Conservation (phyloP, 768 basidiomycete species). For the Cystofilobasidium ferigula region DNA sequence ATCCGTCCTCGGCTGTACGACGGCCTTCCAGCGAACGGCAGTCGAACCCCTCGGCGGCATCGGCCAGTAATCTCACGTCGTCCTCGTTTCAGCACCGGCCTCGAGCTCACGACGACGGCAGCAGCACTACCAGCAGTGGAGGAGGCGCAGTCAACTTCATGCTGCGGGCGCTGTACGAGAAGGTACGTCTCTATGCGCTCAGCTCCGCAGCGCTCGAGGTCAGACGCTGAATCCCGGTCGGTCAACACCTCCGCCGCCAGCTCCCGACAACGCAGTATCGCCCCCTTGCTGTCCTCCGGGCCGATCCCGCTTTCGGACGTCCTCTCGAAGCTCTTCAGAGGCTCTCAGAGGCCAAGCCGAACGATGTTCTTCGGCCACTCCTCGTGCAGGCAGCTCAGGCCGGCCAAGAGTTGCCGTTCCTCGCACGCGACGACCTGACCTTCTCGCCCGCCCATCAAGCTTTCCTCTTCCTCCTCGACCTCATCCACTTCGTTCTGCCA, state of each 20-base stretch:
- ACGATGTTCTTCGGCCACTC: neutral
- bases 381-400: neutral
- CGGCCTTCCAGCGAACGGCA: neutral
- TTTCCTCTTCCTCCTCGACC: neutral
- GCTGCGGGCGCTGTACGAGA: neutral
- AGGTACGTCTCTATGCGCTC: neutral
- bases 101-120: no score
- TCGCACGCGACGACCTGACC: neutral
- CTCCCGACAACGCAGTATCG: neutral
- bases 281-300: neutral
- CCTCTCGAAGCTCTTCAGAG: neutral
- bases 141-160: neutral
- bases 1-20: neutral
- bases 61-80: no score
- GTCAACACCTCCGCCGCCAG: neutral
- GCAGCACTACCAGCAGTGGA: no score
- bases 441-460: neutral
- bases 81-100: no score
- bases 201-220: neutral
- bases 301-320: neutral
- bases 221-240: neutral
- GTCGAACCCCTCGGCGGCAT: neutral
- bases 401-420: neutral
- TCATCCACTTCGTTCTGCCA: neutral
- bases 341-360: neutral